phyloP scores from a whole-genome alignment of 345 rosid genomes.

The Eucalyptus melliodora region DNA sequence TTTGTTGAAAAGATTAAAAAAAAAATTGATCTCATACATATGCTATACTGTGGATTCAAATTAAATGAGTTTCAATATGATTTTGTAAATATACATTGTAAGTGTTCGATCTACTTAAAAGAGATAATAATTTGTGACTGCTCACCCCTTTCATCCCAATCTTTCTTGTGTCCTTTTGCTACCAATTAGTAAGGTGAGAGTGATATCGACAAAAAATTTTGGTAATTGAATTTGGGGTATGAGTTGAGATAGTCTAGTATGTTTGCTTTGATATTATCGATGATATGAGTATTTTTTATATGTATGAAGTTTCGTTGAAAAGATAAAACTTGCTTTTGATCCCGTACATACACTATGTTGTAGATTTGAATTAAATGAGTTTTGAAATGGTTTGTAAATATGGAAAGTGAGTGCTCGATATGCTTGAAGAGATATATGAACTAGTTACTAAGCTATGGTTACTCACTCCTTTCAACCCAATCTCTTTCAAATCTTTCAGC shows the following conservation, averaged over 20 bases:
- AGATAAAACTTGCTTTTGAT: too few species aligned
- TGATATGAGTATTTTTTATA: too few species aligned
- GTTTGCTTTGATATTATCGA: too few species aligned
- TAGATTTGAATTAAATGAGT: neutral
- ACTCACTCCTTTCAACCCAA: neutral
- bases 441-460: rapidly evolving
- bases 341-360: too few species aligned
- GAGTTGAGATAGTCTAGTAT: too few species aligned
- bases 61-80: neutral
- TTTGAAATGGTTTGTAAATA: neutral
- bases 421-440: neutral
- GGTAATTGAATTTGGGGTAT: too few species aligned
- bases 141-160: neutral
- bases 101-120: neutral
- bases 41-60: neutral
- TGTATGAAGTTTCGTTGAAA: neutral
- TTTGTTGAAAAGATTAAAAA: neutral
- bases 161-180: neutral
- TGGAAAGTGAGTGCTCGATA: neutral
- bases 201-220: too few species aligned
- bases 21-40: too few species aligned
- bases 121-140: rapidly evolving
- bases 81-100: too few species aligned
- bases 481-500: too few species aligned
- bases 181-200: neutral